These are phyloP conservation scores for Capronia epimyces DNA, from an alignment of 2,329 filamentous ascomycete species.

Conservation along the genomic window DNA sequence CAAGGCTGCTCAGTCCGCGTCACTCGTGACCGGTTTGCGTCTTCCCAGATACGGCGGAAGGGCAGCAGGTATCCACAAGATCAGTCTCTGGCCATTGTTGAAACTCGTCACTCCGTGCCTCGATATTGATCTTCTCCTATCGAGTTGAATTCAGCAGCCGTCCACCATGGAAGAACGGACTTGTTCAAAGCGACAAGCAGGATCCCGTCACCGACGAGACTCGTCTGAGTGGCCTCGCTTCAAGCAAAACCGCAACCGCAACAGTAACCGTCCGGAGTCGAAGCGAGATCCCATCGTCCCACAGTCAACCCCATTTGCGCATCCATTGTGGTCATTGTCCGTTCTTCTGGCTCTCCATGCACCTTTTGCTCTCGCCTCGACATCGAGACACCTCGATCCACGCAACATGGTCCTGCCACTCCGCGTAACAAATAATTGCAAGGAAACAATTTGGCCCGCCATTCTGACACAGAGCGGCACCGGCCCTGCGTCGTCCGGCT, in stretches of 20 bases:
- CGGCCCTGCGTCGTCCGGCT: slow-evolving; percentile 62
- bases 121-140: too few species aligned
- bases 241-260: too few species aligned
- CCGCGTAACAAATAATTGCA: slow-evolving; percentile 66
- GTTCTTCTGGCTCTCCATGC: neutral
- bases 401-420: slow-evolving; percentile 50
- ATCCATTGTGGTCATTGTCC: neutral
- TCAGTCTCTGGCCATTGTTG: too few species aligned
- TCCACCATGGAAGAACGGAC: too few species aligned
- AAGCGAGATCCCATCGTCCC: neutral
- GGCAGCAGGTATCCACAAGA: too few species aligned
- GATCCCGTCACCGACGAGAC: too few species aligned
- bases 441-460: slow-evolving; percentile 67
- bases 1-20: too few species aligned
- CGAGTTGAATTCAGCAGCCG: too few species aligned
- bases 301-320: neutral
- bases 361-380: neutral
- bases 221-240: neutral
- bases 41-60: too few species aligned
- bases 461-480: slow-evolving; percentile 67
- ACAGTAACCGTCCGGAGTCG: neutral
- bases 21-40: too few species aligned
- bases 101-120: too few species aligned
- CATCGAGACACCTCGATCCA: slow-evolving; percentile 4
- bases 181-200: too few species aligned